phyloP scores from a whole-genome alignment of 2,329 filamentous ascomycete species.

The Curvularia spicifera region DNA sequence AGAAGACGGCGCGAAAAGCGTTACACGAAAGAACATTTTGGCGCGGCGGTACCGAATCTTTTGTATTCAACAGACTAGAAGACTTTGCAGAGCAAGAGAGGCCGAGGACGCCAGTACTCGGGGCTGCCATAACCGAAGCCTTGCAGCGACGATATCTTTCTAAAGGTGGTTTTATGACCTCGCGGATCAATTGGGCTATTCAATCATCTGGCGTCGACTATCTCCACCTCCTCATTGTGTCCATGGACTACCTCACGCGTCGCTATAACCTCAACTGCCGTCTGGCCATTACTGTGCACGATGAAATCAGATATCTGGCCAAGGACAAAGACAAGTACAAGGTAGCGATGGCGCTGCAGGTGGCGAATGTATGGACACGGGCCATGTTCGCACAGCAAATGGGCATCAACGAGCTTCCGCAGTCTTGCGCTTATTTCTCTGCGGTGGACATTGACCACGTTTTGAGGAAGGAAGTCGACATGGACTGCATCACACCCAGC shows the following conservation, averaged over 20 bases:
- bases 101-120: slow-evolving; percentile 88
- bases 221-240: slow-evolving; percentile 87
- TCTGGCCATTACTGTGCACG: slow-evolving; percentile 91
- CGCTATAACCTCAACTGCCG: slow-evolving; percentile 86
- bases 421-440: slow-evolving; percentile 93
- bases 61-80: slow-evolving; percentile 98
- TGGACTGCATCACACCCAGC: slow-evolving; percentile 94
- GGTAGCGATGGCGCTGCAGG: slow-evolving; percentile 88
- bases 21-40: slow-evolving; percentile 82
- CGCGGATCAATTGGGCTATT: slow-evolving; percentile 98
- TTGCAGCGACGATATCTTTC: slow-evolving; percentile 86
- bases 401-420: slow-evolving; percentile 92
- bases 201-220: slow-evolving; percentile 98
- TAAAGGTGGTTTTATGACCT: slow-evolving; percentile 92
- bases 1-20: slow-evolving; percentile 76
- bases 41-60: slow-evolving; percentile 94
- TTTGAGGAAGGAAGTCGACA: slow-evolving; percentile 96
- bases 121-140: slow-evolving; percentile 94
- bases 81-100: slow-evolving; percentile 95
- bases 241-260: slow-evolving; percentile 91
- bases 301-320: slow-evolving; percentile 95
- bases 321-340: slow-evolving; percentile 85
- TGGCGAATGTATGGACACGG: slow-evolving; percentile 94
- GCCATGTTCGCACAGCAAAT: slow-evolving; percentile 98
- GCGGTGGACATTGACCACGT: slow-evolving; percentile 95